These are phyloP conservation scores for Alternaria angustiovoidea DNA, from an alignment of 2,329 filamentous ascomycete species.

Conservation along the genomic window DNA sequence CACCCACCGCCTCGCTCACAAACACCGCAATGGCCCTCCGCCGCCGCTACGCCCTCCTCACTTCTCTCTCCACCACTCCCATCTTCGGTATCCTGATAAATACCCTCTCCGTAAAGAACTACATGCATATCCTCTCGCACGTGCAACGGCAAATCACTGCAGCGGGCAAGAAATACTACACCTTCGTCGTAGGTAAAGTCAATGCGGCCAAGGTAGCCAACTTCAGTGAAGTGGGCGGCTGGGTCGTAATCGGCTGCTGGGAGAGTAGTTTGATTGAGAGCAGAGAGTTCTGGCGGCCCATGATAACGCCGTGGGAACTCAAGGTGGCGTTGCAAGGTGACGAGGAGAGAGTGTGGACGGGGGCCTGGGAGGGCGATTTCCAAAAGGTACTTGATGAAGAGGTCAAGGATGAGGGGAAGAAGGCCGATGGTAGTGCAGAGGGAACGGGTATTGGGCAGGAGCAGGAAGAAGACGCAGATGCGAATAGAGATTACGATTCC, in stretches of 20 bases:
- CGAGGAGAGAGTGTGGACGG: slow-evolving; percentile 81
- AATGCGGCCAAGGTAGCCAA: slow-evolving; percentile 97
- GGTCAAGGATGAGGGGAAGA: slow-evolving; percentile 17
- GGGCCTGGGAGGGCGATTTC: slow-evolving; percentile 89
- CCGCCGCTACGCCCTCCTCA: slow-evolving; percentile 86
- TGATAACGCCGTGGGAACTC: slow-evolving; percentile 95
- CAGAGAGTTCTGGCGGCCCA: slow-evolving; percentile 84
- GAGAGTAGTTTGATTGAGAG: slow-evolving; percentile 93
- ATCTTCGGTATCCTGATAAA: slow-evolving; percentile 96
- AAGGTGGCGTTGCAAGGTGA: slow-evolving; percentile 79
- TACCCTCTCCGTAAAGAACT: slow-evolving; percentile 90
- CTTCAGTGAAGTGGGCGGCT: slow-evolving; percentile 92
- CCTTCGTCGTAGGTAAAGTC: slow-evolving; percentile 94
- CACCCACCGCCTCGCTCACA: slow-evolving; percentile 53
- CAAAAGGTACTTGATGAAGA: slow-evolving; percentile 66
- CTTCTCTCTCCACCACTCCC: slow-evolving; percentile 78
- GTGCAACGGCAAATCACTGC: slow-evolving; percentile 75
- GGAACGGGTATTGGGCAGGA: slow-evolving; percentile 68
- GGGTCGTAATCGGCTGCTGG: slow-evolving; percentile 98
- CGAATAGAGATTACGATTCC: slow-evolving; percentile 53
- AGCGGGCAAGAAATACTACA: slow-evolving; percentile 93
- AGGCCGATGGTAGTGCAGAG: slow-evolving; percentile 46
- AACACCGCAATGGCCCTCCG: slow-evolving; percentile 70
- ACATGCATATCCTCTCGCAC: slow-evolving; percentile 79
- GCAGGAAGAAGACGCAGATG: slow-evolving; percentile 13